phyloP scores from a whole-genome alignment of 139 green algal genomes.

The Diplosphaera chodatii region DNA sequence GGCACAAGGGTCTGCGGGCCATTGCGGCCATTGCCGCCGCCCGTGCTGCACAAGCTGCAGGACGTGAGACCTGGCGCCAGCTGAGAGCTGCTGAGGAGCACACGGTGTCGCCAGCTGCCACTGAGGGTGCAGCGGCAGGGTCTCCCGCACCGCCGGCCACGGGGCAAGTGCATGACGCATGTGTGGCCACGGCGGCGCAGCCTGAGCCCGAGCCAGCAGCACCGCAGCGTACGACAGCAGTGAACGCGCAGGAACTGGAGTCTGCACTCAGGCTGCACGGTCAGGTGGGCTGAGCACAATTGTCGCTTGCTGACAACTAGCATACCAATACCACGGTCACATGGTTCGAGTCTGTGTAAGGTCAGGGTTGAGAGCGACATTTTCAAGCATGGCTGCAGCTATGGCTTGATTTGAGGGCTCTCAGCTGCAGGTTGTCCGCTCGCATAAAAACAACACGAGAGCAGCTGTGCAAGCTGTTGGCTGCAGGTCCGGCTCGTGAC shows the following conservation, averaged over 20 bases:
- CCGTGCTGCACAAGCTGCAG: background rate
- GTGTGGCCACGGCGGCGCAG: too few species aligned
- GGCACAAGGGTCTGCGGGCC: background rate
- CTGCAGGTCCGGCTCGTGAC: background rate
- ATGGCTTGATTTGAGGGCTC: too few species aligned
- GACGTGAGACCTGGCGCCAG: background rate
- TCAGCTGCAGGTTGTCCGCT: too few species aligned
- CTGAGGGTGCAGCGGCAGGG: background rate
- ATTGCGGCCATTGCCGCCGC: background rate
- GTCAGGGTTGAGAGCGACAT: too few species aligned
- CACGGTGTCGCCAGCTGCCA: background rate
- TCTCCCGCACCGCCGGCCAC: background rate
- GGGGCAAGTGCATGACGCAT: background rate
- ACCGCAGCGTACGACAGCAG: too few species aligned
- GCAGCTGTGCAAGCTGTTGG: too few species aligned
- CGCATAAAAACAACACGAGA: too few species aligned
- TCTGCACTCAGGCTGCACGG: constrained; percentile 7
- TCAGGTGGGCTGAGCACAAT: too few species aligned
- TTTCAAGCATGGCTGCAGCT: too few species aligned
- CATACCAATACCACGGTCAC: too few species aligned
- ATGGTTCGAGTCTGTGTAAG: too few species aligned
- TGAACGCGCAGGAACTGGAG: constrained; percentile 14
- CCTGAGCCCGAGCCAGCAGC: background rate
- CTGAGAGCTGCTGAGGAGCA: background rate
- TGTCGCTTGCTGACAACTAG: too few species aligned